Evolutionary conservation across 2,329 filamentous ascomycete genomes (phyloP).

Genomic region (Pseudopyricularia javanii): DNA sequence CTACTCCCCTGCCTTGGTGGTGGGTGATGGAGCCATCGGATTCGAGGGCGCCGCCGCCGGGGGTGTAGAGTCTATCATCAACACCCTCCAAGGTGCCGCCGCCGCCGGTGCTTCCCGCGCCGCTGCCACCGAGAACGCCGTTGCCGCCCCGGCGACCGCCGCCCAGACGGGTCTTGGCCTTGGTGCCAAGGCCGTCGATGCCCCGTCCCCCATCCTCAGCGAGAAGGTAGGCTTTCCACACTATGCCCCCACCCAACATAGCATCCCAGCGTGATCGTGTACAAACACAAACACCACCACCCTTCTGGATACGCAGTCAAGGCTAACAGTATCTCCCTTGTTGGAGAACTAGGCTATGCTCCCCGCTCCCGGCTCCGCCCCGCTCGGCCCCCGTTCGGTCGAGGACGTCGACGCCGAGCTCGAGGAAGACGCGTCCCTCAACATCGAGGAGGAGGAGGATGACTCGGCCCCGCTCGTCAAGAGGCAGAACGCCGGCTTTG

Average conservation of each 20-base stretch:
- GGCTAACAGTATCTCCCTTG: conserved; percentile 16
- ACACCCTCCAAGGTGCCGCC: conserved; percentile 31
- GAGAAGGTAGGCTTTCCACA: conserved; percentile 18
- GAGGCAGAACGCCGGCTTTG: conserved; percentile 33
- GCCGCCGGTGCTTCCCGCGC: conserved; percentile 22
- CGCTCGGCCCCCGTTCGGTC: conserved; percentile 30
- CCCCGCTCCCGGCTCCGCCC: conserved; percentile 32
- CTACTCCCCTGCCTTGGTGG: conserved; percentile 29
- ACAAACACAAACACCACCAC: conserved; percentile 1
- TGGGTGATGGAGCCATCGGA: conserved; percentile 31
- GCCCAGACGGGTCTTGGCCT: conserved; percentile 6
- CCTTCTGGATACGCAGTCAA: background rate
- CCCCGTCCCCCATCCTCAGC: conserved; percentile 13
- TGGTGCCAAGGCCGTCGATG: conserved; percentile 1
- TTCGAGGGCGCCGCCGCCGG: conserved; percentile 26
- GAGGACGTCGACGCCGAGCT: conserved; percentile 4
- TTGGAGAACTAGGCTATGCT: conserved; percentile 20
- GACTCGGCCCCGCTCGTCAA: conserved; percentile 17
- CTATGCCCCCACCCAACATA: background rate
- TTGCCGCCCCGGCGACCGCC: conserved; percentile 8
- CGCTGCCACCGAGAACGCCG: conserved; percentile 7
- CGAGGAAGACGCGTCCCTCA: background rate
- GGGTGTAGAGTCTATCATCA: conserved; percentile 31
- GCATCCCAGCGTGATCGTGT: background rate
- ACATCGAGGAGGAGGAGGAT: background rate